Conservation (phyloP, 2,329 filamentous ascomycete species). For the Sclerotinia trifoliorum region DNA sequence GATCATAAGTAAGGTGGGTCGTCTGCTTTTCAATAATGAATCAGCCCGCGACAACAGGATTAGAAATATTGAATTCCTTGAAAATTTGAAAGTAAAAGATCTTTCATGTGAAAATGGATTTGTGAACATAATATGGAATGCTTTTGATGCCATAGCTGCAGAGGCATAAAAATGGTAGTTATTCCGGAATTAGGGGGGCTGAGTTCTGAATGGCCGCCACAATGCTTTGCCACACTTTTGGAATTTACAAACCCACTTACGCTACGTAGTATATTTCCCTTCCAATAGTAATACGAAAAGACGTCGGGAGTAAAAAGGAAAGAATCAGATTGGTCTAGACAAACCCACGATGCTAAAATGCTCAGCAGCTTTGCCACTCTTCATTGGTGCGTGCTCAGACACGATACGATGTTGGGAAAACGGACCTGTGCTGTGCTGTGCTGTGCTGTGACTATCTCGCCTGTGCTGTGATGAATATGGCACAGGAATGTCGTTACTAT, state of each 20-base stretch:
- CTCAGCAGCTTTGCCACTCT: not conserved
- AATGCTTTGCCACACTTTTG: not conserved
- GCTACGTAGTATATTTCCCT: too few species aligned
- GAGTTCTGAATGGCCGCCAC: not conserved
- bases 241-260: not conserved
- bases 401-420: not conserved
- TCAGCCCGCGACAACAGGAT: not conserved
- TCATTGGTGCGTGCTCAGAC: not conserved
- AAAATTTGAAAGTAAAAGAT: not conserved
- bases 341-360: not conserved
- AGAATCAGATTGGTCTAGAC: not conserved
- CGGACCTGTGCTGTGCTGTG: not conserved
- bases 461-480: slow-evolving; percentile 1
- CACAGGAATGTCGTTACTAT: not conserved
- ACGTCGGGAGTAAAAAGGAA: not conserved
- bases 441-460: not conserved
- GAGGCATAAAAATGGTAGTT: not conserved
- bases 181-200: not conserved
- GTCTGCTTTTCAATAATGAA: not conserved
- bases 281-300: too few species aligned
- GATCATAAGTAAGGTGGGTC: too few species aligned
- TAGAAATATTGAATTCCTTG: not conserved
- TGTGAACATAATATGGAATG: not conserved
- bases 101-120: not conserved
- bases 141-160: not conserved